Base-by-base conservation (phyloP, 176 grass and related monocot genomes). In the Zea mays region DNA sequence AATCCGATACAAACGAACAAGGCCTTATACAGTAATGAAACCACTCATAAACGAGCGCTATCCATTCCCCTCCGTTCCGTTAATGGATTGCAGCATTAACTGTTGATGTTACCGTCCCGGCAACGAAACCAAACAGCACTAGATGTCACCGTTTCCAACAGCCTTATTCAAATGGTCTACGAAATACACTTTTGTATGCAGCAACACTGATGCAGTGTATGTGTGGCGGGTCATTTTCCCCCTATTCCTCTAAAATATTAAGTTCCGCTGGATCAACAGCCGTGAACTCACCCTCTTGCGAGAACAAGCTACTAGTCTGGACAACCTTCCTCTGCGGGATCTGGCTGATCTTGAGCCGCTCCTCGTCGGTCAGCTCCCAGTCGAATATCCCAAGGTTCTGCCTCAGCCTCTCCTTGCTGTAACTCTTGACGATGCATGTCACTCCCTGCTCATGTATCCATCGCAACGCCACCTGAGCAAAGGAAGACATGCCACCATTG, bases 391-490 rank as follows among this genome's bases (percentile, higher is more conserved):
- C 33, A 0, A 90, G 51, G 71, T 86, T 90, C 8, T 83, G 63
- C 35, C 17, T 39, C 10, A 93, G 79, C 65, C 85, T 88, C 57
- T 93, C 88, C 79, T 81, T 80, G 12, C 72, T 86, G 71, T 81
- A 86, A 60, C 85, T 93, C 82, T 93, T 93, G 37, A 71, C 79
- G 8, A 88, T 81, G 4, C 77, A 43, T 36, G 74, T 88, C 20
- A 49, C 79, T 6, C 85, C 85, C 69, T 90, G 76, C 51, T 93
- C 82, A 11, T 88, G 52, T 4, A 86, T 71, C 91, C 91, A 93
- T 75, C 88, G 72, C 62, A 93, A 5, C 6, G 86, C 67, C 10
- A 93, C 83, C 88, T 93, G 65, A 80, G 1, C 40, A 51, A 15
- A 3, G 48, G 13, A 51, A 51, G 13, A 5, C 47, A 49, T 14